phyloP scores from a whole-genome alignment of 805 yeast species.

The Candida takata region DNA sequence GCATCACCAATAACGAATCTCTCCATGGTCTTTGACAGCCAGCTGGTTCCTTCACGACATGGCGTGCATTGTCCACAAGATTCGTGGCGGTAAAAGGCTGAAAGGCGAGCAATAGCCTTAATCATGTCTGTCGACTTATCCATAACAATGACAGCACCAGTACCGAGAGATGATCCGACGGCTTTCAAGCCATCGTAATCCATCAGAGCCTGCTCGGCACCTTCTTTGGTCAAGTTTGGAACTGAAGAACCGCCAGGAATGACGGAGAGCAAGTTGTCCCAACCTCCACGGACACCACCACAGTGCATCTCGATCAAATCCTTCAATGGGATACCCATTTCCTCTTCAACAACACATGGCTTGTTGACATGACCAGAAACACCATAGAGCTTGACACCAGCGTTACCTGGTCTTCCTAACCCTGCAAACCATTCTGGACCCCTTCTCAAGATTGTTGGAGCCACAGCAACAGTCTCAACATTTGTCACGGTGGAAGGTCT shows the following conservation, averaged over 20 bases:
- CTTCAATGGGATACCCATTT: slow-evolving; percentile 81
- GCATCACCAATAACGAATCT: slow-evolving; percentile 78
- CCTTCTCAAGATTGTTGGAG: slow-evolving; percentile 83
- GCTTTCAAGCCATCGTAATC: slow-evolving; percentile 83
- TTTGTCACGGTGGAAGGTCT: slow-evolving; percentile 89
- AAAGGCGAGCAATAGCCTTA: slow-evolving; percentile 77
- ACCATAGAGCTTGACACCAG: slow-evolving; percentile 79
- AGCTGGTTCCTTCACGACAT: slow-evolving; percentile 89
- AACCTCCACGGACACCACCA: slow-evolving; percentile 87
- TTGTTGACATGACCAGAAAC: slow-evolving; percentile 87
- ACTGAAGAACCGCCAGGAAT: slow-evolving; percentile 91
- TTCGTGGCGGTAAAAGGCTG: slow-evolving; percentile 85
- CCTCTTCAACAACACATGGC: slow-evolving; percentile 91
- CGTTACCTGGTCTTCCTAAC: slow-evolving; percentile 79
- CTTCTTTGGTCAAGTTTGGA: slow-evolving; percentile 65
- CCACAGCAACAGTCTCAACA: slow-evolving; percentile 86
- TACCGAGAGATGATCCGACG: slow-evolving; percentile 83
- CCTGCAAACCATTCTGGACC: slow-evolving; percentile 84
- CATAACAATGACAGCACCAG: slow-evolving; percentile 91
- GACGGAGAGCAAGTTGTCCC: slow-evolving; percentile 85
- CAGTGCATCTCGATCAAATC: slow-evolving; percentile 83
- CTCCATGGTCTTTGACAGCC: slow-evolving; percentile 79
- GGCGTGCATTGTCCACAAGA: slow-evolving; percentile 95
- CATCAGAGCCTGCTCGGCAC: slow-evolving; percentile 68
- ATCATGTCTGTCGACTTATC: slow-evolving; percentile 80